Conservation (phyloP, 305 asterid genomes). For the Caryopteris hybrid region DNA sequence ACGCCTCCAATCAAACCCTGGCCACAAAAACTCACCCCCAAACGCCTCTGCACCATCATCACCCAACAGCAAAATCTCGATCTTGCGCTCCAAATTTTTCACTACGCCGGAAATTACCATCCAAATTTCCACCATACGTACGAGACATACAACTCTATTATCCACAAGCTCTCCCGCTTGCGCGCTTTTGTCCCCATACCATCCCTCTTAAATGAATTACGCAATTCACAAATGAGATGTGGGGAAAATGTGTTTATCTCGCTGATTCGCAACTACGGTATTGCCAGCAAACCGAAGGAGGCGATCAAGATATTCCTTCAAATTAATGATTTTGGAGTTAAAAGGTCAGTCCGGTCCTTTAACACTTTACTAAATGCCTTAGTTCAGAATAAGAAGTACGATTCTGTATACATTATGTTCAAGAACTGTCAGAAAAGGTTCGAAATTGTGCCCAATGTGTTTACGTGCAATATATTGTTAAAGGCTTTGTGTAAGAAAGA, state of each 20-base stretch:
- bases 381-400: constrained; percentile 76
- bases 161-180: constrained; percentile 65
- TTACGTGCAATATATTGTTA: constrained; percentile 73
- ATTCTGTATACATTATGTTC: constrained; percentile 64
- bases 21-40: constrained; percentile 71
- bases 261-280: constrained; percentile 66
- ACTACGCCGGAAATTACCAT: constrained; percentile 68
- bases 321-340: constrained; percentile 55
- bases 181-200: constrained; percentile 59
- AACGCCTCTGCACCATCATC: constrained; percentile 60
- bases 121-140: constrained; percentile 56
- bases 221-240: constrained; percentile 39
- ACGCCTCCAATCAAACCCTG: constrained; percentile 91
- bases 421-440: constrained; percentile 61
- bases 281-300: constrained; percentile 68
- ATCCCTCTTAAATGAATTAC: constrained; percentile 47
- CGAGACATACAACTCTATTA: constrained; percentile 64
- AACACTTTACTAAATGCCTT: constrained; percentile 73
- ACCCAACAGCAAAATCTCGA: constrained; percentile 63
- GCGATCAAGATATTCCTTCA: constrained; percentile 56
- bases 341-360: constrained; percentile 66
- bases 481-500: constrained; percentile 75
- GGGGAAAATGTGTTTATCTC: constrained; percentile 62
- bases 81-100: constrained; percentile 71
- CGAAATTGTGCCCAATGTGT: constrained; percentile 63